These are phyloP conservation scores for Ambrosia trifida DNA, from an alignment of 129 eudicot genomes.

Conservation along the genomic window DNA sequence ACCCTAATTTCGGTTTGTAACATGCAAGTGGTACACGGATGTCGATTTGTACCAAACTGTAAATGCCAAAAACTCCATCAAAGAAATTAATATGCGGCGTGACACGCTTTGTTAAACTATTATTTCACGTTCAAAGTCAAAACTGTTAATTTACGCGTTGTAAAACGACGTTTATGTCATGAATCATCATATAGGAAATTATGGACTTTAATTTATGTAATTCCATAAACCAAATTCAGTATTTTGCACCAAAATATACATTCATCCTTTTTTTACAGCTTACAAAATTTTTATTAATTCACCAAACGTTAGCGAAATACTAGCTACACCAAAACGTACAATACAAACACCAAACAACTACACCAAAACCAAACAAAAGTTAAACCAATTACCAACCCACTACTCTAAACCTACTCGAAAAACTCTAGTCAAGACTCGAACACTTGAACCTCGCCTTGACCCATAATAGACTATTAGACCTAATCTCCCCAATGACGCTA, in stretches of 20 bases:
- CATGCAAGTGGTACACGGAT: slow-evolving; percentile 10
- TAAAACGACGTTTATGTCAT: background rate
- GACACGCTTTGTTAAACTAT: background rate
- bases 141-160: slow-evolving; percentile 2
- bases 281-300: too few relatives aligned
- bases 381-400: too few relatives aligned
- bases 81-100: background rate
- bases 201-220: background rate
- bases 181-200: background rate
- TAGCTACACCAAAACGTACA: too few relatives aligned
- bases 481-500: too few relatives aligned
- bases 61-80: slow-evolving; percentile 1
- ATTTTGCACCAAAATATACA: background rate
- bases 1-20: background rate
- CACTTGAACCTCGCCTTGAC: too few relatives aligned
- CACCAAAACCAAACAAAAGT: too few relatives aligned
- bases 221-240: background rate
- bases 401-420: too few relatives aligned
- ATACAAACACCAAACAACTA: too few relatives aligned
- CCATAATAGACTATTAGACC: too few relatives aligned
- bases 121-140: background rate
- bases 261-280: too few relatives aligned
- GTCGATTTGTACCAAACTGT: background rate
- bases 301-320: too few relatives aligned
- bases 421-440: too few relatives aligned